Conservation (phyloP, 805 yeast genomes). For the Blastobotrys terrestris region DNA sequence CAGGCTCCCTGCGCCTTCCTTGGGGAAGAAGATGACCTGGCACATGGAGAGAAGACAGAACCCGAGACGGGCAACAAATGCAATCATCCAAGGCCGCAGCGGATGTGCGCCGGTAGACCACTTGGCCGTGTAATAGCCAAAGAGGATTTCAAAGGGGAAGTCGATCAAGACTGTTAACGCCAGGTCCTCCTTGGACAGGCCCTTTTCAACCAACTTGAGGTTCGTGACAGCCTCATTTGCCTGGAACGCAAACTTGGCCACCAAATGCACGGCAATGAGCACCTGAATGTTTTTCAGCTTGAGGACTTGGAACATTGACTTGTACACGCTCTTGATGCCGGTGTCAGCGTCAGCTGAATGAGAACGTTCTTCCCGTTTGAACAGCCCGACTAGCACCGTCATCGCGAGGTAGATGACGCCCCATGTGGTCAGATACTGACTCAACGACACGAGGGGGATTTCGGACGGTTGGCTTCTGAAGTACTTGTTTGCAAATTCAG, state of each 20-base stretch:
- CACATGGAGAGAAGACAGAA: conserved; percentile 75
- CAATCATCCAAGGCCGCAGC: conserved; percentile 83
- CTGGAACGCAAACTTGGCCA: conserved; percentile 88
- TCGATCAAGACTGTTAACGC: conserved; percentile 90
- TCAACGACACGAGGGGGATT: conserved; percentile 62
- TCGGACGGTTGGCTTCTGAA: conserved; percentile 55
- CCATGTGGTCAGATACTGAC: conserved; percentile 71
- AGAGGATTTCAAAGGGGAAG: conserved; percentile 91
- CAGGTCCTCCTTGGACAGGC: conserved; percentile 86
- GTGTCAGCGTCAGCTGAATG: conserved; percentile 25
- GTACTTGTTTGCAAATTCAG: conserved; percentile 87
- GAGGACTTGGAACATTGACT: conserved; percentile 36
- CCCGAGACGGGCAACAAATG: conserved; percentile 70
- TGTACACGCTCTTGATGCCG: conserved; percentile 31
- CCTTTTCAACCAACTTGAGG: conserved; percentile 81
- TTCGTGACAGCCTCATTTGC: conserved; percentile 96
- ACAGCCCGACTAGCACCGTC: conserved; percentile 52
- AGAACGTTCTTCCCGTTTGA: conserved; percentile 65
- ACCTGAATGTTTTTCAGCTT: conserved; percentile 59
- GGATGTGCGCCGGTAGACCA: conserved; percentile 76
- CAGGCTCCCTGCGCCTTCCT: conserved; percentile 36
- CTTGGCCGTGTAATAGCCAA: conserved; percentile 92
- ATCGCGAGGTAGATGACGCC: conserved; percentile 65
- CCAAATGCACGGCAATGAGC: conserved; percentile 64
- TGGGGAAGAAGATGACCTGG: conserved; percentile 68